Percentiles rank a stretch among this genome's conserved stretches.
phyloP scores from a whole-genome alignment of 768 basidiomycete species.

The Lactarius evosmus region DNA sequence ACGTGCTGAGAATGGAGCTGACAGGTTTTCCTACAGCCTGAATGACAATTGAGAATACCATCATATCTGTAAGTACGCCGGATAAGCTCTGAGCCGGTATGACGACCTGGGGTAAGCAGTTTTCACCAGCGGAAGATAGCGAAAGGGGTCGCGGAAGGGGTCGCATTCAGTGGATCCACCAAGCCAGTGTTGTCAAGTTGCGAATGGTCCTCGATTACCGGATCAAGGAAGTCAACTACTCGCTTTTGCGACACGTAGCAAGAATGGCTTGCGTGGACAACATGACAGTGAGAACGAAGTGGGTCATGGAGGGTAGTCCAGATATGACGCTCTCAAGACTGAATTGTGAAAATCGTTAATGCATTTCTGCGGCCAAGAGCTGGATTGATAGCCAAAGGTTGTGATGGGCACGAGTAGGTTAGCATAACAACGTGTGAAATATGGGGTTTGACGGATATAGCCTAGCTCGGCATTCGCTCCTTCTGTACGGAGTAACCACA shows the following conservation, averaged over 20 bases:
- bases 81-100: constrained; percentile 62
- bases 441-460: no score
- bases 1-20: not conserved
- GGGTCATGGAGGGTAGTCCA: constrained; percentile 9
- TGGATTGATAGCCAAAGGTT: no score
- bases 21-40: constrained; percentile 49
- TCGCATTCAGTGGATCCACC: constrained; percentile 47
- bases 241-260: constrained; percentile 2
- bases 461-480: no score
- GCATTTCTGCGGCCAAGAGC: no score
- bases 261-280: constrained; percentile 19
- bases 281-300: constrained; percentile 20
- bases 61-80: constrained; percentile 49
- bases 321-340: not conserved
- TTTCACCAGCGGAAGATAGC: not conserved
- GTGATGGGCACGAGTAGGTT: no score
- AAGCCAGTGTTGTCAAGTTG: constrained; percentile 42
- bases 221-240: constrained; percentile 37
- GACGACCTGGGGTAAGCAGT: constrained; percentile 46
- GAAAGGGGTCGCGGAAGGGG: constrained; percentile 1
- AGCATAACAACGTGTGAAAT: no score
- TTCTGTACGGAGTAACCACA: no score
- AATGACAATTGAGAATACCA: constrained; percentile 60
- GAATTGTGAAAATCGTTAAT: not conserved
- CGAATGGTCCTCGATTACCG: constrained; percentile 41